Evolutionary conservation across 164 flowering plant genomes (phyloP), one percentile per base, ranked within the genome.

Genomic region (Amborella trichopoda): DNA sequence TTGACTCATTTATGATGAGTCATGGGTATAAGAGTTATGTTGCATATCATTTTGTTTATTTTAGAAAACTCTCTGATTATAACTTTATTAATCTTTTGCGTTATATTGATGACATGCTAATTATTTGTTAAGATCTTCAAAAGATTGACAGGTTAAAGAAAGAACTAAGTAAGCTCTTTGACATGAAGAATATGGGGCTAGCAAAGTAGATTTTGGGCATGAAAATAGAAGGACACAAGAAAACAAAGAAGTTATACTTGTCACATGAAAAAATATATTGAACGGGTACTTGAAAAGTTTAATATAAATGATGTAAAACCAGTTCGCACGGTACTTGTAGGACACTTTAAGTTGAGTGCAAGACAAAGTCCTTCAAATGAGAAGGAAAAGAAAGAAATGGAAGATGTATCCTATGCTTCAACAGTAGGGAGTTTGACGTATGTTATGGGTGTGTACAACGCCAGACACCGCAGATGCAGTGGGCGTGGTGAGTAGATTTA

Each of bases 71-170:
- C 17, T 21, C 2, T 19, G 25, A n/a, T n/a, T n/a, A 41, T 3
- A 4, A n/a, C 6, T 23, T 36, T 9, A 34, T 21, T 34, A 49
- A 34, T 10, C 25, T 34, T 5, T 23, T 49, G 28, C 5, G 21
- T 0, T 49, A 49, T 49, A 28, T 49, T 34, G 52, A 49, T 12
- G 41, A 49, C 25, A 49, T 49, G 52, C 17, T 49, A 0, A 25
- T 49, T 23, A 30, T 23, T 20, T 28, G 52, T 6, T 21, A 41
- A 9, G 39, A 18, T 30, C 11, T 22, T 20, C 2, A 21, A n/a
- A 21, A 18, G 39, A 46, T 48, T 32, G 13, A 34, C 6, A 36
- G 17, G 25, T 5, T 49, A 28, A 34, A 34, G 27, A 36, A 19
- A 20, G 20, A 36, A 20, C 19, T 34, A 34, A 16, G 52, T 5